Conservation (phyloP, 2,329 filamentous ascomycete genomes). For the Fusarium pseudoanthophilum region DNA sequence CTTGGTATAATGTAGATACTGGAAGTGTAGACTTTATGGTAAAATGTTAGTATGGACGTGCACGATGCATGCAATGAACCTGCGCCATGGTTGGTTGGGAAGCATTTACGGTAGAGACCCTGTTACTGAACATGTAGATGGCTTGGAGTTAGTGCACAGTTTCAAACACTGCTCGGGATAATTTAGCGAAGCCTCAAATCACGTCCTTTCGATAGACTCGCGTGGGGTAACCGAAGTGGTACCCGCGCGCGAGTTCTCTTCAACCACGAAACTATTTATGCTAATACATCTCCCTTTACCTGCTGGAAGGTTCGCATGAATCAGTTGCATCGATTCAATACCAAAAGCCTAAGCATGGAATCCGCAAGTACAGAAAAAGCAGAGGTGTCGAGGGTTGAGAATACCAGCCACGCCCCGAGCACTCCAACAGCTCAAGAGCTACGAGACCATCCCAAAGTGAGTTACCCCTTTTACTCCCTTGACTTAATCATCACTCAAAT, state of each 20-base stretch:
- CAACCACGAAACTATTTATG: background rate
- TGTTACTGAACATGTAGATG: no score
- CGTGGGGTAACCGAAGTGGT: background rate
- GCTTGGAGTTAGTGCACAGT: no score
- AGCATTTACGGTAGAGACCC: accelerated
- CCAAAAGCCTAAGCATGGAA: no score
- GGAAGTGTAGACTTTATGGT: no score
- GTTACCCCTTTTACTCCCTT: background rate
- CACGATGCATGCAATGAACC: no score
- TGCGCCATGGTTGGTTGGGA: background rate
- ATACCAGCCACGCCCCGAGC: background rate
- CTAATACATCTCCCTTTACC: background rate
- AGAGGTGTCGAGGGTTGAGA: background rate
- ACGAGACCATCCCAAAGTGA: background rate
- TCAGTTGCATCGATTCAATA: no score
- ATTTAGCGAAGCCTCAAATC: background rate
- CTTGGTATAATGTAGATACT: no score
- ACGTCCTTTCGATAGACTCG: background rate
- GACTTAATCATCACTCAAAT: no score
- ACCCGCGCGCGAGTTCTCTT: background rate
- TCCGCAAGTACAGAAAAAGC: background rate
- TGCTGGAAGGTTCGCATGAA: no score
- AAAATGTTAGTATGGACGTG: no score
- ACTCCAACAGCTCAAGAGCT: background rate
- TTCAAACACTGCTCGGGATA: no score